Conservation (phyloP, 1,139 yeast species). For the Taiozyma sp. region DNA sequence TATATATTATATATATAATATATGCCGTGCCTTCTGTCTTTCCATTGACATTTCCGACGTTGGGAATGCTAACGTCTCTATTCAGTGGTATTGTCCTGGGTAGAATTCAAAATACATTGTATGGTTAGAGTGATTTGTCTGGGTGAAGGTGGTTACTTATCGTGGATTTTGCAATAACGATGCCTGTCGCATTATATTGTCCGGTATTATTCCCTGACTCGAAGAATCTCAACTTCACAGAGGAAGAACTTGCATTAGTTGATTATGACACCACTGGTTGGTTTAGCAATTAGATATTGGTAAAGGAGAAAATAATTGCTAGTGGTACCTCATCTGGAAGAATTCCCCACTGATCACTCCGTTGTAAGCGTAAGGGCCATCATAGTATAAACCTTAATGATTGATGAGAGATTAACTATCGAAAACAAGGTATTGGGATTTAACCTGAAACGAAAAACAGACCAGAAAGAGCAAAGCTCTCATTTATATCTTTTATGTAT, state of each 20-base stretch:
- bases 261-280: constrained; percentile 30
- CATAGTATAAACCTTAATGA: background rate
- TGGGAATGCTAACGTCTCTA: constrained; percentile 37
- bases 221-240: constrained; percentile 17
- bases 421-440: no score
- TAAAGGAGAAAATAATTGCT: constrained; percentile 31
- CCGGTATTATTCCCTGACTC: constrained; percentile 47
- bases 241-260: constrained; percentile 28
- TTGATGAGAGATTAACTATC: background rate
- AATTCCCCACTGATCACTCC: background rate
- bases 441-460: no score
- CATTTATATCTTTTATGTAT: no score
- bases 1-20: constrained; percentile 2
- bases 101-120: constrained; percentile 28
- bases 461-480: no score
- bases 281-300: constrained; percentile 29
- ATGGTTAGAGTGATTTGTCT: constrained; percentile 41
- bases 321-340: constrained; percentile 9
- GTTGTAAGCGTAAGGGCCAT: background rate
- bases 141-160: constrained; percentile 68
- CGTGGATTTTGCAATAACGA: constrained; percentile 46
- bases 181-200: constrained; percentile 50
- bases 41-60: constrained; percentile 44
- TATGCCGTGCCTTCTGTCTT: constrained; percentile 7
- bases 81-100: constrained; percentile 35